These are phyloP conservation scores for Scheffersomyces stambukii DNA, from an alignment of 1,139 yeast species.

Conservation along the genomic window DNA sequence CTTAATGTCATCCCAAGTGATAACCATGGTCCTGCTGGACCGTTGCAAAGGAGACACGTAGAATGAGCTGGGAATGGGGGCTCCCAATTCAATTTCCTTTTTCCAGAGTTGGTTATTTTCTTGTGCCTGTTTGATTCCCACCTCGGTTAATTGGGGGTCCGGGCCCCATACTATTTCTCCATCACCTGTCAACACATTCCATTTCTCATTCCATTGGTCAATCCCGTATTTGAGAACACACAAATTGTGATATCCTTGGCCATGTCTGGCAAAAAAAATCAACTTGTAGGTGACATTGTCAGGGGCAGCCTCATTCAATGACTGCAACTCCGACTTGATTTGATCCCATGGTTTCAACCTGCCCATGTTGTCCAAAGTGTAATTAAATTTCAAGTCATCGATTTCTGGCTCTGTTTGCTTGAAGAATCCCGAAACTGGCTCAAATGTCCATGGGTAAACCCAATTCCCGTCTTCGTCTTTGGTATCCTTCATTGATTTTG, in stretches of 20 bases:
- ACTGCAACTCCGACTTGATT: conserved; percentile 27
- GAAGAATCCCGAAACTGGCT: conserved; percentile 50
- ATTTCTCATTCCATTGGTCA: conserved; percentile 55
- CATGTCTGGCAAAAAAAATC: conserved; percentile 67
- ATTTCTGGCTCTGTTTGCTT: conserved; percentile 46
- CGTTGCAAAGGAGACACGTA: conserved; percentile 68
- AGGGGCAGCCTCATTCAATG: conserved; percentile 33
- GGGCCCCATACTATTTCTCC: conserved; percentile 63
- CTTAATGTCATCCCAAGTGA: conserved; percentile 48
- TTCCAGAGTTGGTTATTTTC: conserved; percentile 46
- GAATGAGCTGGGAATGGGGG: conserved; percentile 53
- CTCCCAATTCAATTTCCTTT: conserved; percentile 43
- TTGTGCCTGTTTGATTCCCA: conserved; percentile 48
- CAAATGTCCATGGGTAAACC: conserved; percentile 40
- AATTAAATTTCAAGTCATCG: conserved; percentile 48
- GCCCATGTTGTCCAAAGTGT: conserved; percentile 49
- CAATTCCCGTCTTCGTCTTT: conserved; percentile 15
- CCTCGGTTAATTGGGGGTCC: conserved; percentile 59
- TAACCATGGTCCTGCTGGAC: conserved; percentile 53
- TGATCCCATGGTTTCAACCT: conserved; percentile 42
- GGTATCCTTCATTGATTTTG: conserved; percentile 8
- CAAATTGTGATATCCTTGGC: conserved; percentile 72
- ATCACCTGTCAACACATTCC: conserved; percentile 52
- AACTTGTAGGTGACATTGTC: conserved; percentile 49
- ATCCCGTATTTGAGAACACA: conserved; percentile 57